These are phyloP conservation scores for Bruguiera gymnorhiza DNA, from an alignment of 345 rosid species.

Conservation along the genomic window DNA sequence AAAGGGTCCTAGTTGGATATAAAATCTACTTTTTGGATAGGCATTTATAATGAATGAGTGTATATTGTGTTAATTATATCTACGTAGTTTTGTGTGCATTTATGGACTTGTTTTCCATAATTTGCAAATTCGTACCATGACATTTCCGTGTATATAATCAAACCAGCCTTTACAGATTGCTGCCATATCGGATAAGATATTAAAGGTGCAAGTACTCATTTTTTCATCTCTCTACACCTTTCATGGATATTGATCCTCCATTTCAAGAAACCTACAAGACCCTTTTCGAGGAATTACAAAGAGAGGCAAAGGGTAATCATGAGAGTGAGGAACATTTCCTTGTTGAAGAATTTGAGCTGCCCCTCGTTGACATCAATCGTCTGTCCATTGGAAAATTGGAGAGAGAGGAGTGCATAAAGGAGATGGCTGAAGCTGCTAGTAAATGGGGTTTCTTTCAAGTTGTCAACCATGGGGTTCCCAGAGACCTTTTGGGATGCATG, in stretches of 20 bases:
- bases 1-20: no score
- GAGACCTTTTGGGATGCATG: constrained; percentile 40
- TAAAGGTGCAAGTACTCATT: no score
- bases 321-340: neutral
- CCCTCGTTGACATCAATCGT: constrained; percentile 48
- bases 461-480: constrained; percentile 58
- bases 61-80: no score
- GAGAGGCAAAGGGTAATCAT: neutral
- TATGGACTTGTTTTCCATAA: no score
- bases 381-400: constrained; percentile 16
- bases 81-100: no score
- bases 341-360: constrained; percentile 38
- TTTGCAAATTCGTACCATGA: no score
- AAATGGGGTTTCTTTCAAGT: constrained; percentile 82
- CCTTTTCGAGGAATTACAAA: constrained; percentile 12
- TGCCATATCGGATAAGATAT: no score
- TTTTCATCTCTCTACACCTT: no score
- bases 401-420: constrained; percentile 35
- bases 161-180: no score
- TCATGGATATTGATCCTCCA: constrained; percentile 21
- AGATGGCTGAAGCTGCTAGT: constrained; percentile 47
- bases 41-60: no score
- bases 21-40: no score
- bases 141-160: no score
- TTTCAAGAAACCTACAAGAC: constrained; percentile 25